phyloP scores from a whole-genome alignment of 805 yeast genomes.

The Cyberlindnera japonica region DNA sequence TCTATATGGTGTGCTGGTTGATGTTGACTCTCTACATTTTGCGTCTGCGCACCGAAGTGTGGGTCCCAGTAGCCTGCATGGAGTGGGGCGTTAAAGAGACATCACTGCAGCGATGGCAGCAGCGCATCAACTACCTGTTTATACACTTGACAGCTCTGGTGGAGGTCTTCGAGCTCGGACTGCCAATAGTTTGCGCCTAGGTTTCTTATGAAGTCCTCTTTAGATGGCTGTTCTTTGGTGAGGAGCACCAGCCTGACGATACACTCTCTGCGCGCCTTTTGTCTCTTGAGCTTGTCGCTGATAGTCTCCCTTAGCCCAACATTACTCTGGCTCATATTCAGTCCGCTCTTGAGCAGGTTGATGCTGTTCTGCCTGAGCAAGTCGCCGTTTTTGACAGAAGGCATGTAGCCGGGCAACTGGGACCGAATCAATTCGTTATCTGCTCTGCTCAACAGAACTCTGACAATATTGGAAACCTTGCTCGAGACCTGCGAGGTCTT shows the following conservation, averaged over 20 bases:
- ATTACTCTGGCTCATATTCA: constrained; percentile 20
- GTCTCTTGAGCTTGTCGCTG: constrained; percentile 19
- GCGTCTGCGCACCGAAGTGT: no score
- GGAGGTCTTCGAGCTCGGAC: constrained; percentile 19
- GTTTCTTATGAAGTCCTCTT: constrained; percentile 22
- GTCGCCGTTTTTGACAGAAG: constrained; percentile 13
- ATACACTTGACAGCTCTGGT: constrained; percentile 2
- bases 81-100: neutral
- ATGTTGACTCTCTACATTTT: no score
- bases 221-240: constrained; percentile 13
- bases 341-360: constrained; percentile 24
- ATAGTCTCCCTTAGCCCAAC: constrained; percentile 27
- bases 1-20: no score
- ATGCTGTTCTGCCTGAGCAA: constrained; percentile 16
- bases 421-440: constrained; percentile 25
- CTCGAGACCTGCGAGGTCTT: constrained; percentile 20
- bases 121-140: neutral
- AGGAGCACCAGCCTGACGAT: constrained; percentile 21
- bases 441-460: constrained; percentile 24
- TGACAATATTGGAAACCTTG: constrained; percentile 20
- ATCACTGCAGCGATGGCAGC: neutral
- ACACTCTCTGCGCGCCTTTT: constrained; percentile 24
- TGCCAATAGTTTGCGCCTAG: constrained; percentile 19
- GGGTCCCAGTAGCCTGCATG: neutral
- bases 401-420: constrained; percentile 9